These are phyloP conservation scores for Rickenella mellea DNA, from an alignment of 768 basidiomycete species.

Conservation along the genomic window DNA sequence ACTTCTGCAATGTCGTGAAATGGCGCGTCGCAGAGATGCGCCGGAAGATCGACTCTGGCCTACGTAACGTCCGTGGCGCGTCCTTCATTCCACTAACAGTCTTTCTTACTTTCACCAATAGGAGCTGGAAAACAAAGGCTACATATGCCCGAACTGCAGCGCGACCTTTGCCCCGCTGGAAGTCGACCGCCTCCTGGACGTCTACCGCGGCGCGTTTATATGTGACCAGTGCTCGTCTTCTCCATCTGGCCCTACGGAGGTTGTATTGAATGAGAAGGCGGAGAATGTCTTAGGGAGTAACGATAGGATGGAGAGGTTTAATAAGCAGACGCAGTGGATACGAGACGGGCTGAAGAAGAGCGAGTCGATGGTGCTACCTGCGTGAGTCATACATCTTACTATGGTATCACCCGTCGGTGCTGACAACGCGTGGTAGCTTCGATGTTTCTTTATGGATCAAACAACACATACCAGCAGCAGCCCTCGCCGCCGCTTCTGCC, in stretches of 20 bases:
- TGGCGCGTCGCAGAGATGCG: slow-evolving; percentile 95
- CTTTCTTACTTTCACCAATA: slow-evolving; percentile 21
- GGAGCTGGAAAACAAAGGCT: slow-evolving; percentile 98
- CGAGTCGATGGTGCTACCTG: slow-evolving; percentile 78
- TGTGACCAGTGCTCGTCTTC: slow-evolving; percentile 68
- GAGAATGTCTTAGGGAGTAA: slow-evolving; percentile 79
- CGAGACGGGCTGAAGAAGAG: slow-evolving; percentile 83
- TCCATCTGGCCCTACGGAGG: slow-evolving; percentile 42
- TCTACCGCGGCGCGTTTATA: slow-evolving; percentile 49
- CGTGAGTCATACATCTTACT: slow-evolving; percentile 35
- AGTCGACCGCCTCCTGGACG: slow-evolving; percentile 76
- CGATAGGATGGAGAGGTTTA: slow-evolving; percentile 94
- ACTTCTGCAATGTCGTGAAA: slow-evolving; percentile 95
- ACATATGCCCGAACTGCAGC: slow-evolving; percentile 85
- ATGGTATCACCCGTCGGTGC: slow-evolving; percentile 4
- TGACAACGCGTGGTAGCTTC: slow-evolving; percentile 36
- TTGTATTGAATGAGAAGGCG: slow-evolving; percentile 86
- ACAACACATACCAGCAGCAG: slow-evolving; percentile 54
- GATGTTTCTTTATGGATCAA: slow-evolving; percentile 81
- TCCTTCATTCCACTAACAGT: neutral
- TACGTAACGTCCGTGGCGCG: slow-evolving; percentile 63
- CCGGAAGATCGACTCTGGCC: slow-evolving; percentile 75
- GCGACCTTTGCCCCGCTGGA: slow-evolving; percentile 81
- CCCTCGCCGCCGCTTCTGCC: slow-evolving; percentile 48
- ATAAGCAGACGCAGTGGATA: slow-evolving; percentile 81